phyloP scores from a whole-genome alignment of 495 filamentous ascomycete species.

The Xeromyces bisporus region DNA sequence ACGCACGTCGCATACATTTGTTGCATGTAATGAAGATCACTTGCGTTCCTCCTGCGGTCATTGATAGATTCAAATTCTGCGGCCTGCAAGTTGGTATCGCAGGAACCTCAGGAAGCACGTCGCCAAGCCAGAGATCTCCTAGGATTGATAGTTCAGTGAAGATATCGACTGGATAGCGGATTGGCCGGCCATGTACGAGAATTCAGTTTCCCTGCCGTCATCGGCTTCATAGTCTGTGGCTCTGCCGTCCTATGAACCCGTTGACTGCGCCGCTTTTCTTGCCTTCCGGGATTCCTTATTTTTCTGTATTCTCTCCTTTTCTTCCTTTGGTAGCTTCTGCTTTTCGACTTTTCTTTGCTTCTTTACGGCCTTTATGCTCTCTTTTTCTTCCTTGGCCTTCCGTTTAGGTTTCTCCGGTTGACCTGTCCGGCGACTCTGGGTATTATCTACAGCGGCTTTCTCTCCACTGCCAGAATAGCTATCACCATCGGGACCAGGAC shows the following conservation, averaged over 20 bases:
- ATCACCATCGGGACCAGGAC: slow-evolving; percentile 8
- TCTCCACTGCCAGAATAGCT: slow-evolving; percentile 12
- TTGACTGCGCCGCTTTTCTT: slow-evolving; percentile 8
- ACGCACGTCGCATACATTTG: no score
- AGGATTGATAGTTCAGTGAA: no score
- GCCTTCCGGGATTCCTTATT: slow-evolving; percentile 19
- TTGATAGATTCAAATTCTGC: no score
- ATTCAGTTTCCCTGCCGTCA: not conserved
- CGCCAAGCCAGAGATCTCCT: no score
- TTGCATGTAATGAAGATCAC: no score
- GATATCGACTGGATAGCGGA: no score
- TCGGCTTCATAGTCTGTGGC: not conserved
- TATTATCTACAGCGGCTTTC: slow-evolving; percentile 4
- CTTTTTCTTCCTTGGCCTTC: slow-evolving; percentile 2
- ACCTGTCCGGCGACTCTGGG: slow-evolving; percentile 1
- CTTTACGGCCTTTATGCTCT: slow-evolving; percentile 10
- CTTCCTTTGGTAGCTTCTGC: slow-evolving; percentile 12
- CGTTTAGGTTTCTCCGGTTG: slow-evolving; percentile 3
- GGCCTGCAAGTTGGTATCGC: no score
- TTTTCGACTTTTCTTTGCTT: slow-evolving; percentile 15
- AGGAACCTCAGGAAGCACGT: no score
- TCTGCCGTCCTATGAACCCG: not conserved
- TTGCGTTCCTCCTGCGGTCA: no score
- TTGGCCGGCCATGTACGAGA: slow-evolving; percentile 4
- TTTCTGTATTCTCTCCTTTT: slow-evolving; percentile 22